These are phyloP conservation scores for Lignosus rhinocerotis DNA, from an alignment of 1,284 basidiomycete species.

Conservation along the genomic window DNA sequence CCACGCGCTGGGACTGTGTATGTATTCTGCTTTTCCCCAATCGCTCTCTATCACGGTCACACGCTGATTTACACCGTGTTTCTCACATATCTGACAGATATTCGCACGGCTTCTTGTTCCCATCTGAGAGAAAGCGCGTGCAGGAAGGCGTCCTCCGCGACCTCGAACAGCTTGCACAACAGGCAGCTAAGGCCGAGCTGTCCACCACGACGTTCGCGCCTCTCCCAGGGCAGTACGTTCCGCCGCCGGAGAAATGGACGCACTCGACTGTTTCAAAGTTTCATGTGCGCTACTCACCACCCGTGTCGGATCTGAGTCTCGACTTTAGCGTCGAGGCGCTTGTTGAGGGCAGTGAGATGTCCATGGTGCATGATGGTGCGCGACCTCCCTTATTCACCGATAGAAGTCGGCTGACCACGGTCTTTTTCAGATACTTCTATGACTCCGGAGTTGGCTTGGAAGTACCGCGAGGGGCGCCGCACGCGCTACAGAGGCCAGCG, in stretches of 20 bases:
- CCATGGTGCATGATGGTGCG: slow-evolving; percentile 60
- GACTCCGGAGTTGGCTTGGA: slow-evolving; percentile 63
- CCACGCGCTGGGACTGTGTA: slow-evolving; percentile 91
- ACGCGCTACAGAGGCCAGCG: slow-evolving; percentile 69
- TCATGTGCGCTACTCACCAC: slow-evolving; percentile 76
- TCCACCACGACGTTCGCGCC: slow-evolving; percentile 9
- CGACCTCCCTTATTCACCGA: not conserved
- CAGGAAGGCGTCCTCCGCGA: slow-evolving; percentile 42
- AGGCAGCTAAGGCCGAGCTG: slow-evolving; percentile 14
- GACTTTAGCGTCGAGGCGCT: slow-evolving; percentile 87
- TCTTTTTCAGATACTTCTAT: slow-evolving; percentile 49
- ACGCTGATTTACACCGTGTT: slow-evolving; percentile 2
- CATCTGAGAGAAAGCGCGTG: slow-evolving; percentile 80
- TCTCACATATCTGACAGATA: slow-evolving; percentile 53
- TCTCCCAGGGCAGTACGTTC: slow-evolving; percentile 29
- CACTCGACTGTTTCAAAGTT: slow-evolving; percentile 89
- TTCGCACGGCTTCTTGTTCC: slow-evolving; percentile 96
- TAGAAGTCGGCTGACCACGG: not conserved
- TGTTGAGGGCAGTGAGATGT: slow-evolving; percentile 89
- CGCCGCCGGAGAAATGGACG: slow-evolving; percentile 61
- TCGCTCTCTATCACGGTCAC: not conserved
- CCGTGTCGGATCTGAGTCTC: slow-evolving; percentile 65
- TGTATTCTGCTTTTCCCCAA: slow-evolving; percentile 32
- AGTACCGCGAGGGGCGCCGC: slow-evolving; percentile 64
- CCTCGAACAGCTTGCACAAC: slow-evolving; percentile 26